Evolutionary conservation across 495 filamentous ascomycete species (phyloP).

Genomic region (Hypoxylon subgilvum): DNA sequence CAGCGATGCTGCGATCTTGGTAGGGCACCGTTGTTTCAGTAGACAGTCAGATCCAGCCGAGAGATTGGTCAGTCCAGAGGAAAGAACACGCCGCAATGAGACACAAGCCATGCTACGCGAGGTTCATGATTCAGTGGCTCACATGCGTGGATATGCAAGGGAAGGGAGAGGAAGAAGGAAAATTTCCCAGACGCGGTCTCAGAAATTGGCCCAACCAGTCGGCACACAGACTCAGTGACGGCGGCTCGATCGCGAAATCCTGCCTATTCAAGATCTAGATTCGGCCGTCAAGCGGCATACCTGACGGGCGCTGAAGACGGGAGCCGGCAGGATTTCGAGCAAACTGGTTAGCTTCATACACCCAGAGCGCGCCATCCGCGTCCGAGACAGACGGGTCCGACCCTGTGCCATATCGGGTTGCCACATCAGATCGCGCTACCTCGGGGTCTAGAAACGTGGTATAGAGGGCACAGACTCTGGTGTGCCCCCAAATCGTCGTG

Average conservation of each 20-base stretch:
- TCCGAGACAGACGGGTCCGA: slow-evolving; percentile 36
- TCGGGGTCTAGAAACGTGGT: slow-evolving; percentile 38
- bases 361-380: slow-evolving; percentile 23
- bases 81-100: slow-evolving; percentile 13
- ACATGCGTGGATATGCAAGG: background rate
- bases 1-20: background rate
- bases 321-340: slow-evolving; percentile 31
- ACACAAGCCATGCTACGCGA: slow-evolving; percentile 19
- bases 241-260: slow-evolving; percentile 33
- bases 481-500: slow-evolving; percentile 6
- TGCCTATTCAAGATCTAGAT: slow-evolving; percentile 40
- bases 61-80: slow-evolving; percentile 3
- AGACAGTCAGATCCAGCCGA: background rate
- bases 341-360: slow-evolving; percentile 19
- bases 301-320: slow-evolving; percentile 25
- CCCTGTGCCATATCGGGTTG: slow-evolving; percentile 20
- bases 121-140: slow-evolving; percentile 2
- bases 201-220: slow-evolving; percentile 9
- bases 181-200: background rate
- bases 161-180: background rate
- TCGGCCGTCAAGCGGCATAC: slow-evolving; percentile 38
- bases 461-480: slow-evolving; percentile 20
- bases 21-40: slow-evolving; percentile 22
- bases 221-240: background rate
- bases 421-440: slow-evolving; percentile 36